Evolutionary conservation across 208 protist species (phyloP), one percentile per base, ranked within the genome.

Genomic region (Leishmania guyanensis): DNA sequence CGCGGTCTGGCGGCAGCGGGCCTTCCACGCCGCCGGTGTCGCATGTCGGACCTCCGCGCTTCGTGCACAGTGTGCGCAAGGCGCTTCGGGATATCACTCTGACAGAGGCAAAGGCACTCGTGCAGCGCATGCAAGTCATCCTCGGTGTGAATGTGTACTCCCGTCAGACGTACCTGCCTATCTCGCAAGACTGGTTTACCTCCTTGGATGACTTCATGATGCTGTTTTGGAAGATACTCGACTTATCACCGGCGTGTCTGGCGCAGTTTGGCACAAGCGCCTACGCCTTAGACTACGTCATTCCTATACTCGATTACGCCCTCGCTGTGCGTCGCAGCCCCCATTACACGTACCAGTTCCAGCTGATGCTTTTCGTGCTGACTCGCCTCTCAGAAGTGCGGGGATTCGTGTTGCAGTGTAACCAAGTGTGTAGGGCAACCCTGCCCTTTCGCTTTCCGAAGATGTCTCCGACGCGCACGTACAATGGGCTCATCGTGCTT

Each of bases 141-240:
- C 87, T 97, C 51, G 82, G 88, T 10, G 84, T 96, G 26, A 89
- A 89, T 43, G 80, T 85, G 64, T 95, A 93, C 86, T 78, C 89
- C 6, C 85, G 87, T 58, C 88, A 89, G 77, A 97, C 91, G 29
- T 88, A 88, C 80, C 82, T 96, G 22, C 93, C 93, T 16, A 90
- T 91, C 60, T 97, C 95, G 26, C 92, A 96, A 78, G 86, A 76
- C 48, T 83, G 56, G 33, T 88, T 96, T 36, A 5, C 69, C 51
- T 89, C 84, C 10, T 88, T 95, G 53, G 88, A 94, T 77, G 91
- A 96, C 78, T 90, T 95, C 22, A 92, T 98, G 88, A 79, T 97
- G 84, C 86, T 98, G 36, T 84, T 98, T n/a, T 97, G 91, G 89
- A 88, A 92, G 78, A 87, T 98, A 43, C 80, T 98, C 29, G 93